Percentiles rank a stretch among this genome's conserved stretches.
Evolutionary conservation across 495 filamentous ascomycete species (phyloP).

Genomic region (Penicillium maclennaniae): DNA sequence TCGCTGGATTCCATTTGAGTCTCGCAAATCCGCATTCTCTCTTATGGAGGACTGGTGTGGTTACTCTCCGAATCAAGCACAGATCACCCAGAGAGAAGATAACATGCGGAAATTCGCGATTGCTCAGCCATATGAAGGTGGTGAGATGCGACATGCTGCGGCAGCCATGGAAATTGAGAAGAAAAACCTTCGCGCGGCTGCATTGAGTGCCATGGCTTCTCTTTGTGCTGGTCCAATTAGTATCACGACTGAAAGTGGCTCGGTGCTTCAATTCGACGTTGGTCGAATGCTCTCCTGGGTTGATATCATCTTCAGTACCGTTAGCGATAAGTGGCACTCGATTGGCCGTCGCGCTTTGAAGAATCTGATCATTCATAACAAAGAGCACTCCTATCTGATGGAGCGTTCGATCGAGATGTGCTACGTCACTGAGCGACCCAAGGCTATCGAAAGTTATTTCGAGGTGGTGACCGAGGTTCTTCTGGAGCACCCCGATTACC

Average conservation of each 20-base stretch:
- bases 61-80: slow-evolving; percentile 84
- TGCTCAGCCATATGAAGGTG: slow-evolving; percentile 57
- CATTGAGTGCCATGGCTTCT: slow-evolving; percentile 91
- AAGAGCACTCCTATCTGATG: slow-evolving; percentile 74
- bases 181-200: slow-evolving; percentile 81
- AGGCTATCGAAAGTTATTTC: slow-evolving; percentile 92
- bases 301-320: slow-evolving; percentile 84
- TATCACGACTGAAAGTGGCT: slow-evolving; percentile 78
- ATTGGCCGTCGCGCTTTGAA: slow-evolving; percentile 87
- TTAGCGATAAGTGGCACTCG: slow-evolving; percentile 84
- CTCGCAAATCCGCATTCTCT: slow-evolving; percentile 86
- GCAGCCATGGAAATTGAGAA: slow-evolving; percentile 97
- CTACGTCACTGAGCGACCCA: slow-evolving; percentile 65
- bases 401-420: slow-evolving; percentile 86
- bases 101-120: slow-evolving; percentile 80
- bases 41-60: slow-evolving; percentile 99
- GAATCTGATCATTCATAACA: slow-evolving; percentile 87
- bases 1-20: slow-evolving; percentile 94
- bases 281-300: slow-evolving; percentile 92
- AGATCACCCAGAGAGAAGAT: slow-evolving; percentile 79
- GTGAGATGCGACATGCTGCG: slow-evolving; percentile 68
- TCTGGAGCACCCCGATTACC: slow-evolving; percentile 72
- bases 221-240: slow-evolving; percentile 90
- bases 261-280: slow-evolving; percentile 84
- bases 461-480: slow-evolving; percentile 86